Conservation (phyloP, 2,329 filamentous ascomycete genomes). For the Colletotrichum noveboracense region DNA sequence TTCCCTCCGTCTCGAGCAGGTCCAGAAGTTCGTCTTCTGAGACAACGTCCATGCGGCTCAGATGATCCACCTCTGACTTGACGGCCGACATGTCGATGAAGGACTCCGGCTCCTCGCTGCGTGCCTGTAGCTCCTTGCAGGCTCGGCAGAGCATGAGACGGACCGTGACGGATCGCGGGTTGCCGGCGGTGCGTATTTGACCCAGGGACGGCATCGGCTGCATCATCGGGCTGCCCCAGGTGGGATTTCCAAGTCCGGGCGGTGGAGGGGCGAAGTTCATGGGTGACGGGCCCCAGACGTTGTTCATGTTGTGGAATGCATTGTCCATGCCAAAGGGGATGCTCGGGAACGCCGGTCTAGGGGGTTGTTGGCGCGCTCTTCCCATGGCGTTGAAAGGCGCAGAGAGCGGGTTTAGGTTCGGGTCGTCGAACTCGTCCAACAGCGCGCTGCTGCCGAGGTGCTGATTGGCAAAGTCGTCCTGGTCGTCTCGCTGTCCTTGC, state of each 20-base stretch:
- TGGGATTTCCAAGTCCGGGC: slow-evolving; percentile 50
- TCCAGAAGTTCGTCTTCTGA: slow-evolving; percentile 74
- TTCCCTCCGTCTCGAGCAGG: slow-evolving; percentile 92
- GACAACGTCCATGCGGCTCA: slow-evolving; percentile 36
- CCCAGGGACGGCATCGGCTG: slow-evolving; percentile 7
- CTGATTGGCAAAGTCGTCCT: slow-evolving; percentile 73
- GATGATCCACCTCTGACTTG: slow-evolving; percentile 58
- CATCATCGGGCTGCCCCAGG: slow-evolving; percentile 34
- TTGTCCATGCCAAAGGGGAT: slow-evolving; percentile 44
- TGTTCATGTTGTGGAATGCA: slow-evolving; percentile 39
- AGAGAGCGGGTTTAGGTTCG: slow-evolving; percentile 47
- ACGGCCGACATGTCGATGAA: slow-evolving; percentile 74
- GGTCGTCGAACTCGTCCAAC: slow-evolving; percentile 74
- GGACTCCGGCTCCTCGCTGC: slow-evolving; percentile 54
- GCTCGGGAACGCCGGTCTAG: slow-evolving; percentile 48
- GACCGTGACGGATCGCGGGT: slow-evolving; percentile 56
- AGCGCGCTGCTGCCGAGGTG: slow-evolving; percentile 92
- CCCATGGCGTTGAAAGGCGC: slow-evolving; percentile 31
- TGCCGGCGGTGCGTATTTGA: slow-evolving; percentile 8
- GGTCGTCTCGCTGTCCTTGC: slow-evolving; percentile 54
- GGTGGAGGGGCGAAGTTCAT: slow-evolving; percentile 41
- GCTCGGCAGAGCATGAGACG: slow-evolving; percentile 79
- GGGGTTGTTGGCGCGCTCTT: slow-evolving; percentile 54
- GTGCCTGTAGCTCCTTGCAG: slow-evolving; percentile 66
- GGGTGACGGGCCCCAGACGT: slow-evolving; percentile 44